Conservation (phyloP, 805 yeast genomes). For the Hanseniaspora thailandica region DNA sequence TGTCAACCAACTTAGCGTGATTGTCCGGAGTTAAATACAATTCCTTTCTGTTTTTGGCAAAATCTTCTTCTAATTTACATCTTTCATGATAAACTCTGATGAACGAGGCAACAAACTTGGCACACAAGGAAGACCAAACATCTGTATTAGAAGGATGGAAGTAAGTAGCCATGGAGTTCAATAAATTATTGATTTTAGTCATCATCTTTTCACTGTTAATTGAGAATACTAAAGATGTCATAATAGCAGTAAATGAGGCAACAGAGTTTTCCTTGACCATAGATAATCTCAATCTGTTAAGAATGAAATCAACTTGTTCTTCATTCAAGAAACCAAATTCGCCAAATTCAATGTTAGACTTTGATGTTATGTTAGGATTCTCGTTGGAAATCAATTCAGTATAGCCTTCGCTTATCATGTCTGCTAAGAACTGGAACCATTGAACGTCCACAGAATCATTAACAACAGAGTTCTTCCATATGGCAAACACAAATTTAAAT, state of each 20-base stretch:
- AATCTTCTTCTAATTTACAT: conserved; percentile 35
- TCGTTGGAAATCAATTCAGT: conserved; percentile 18
- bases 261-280: conserved; percentile 30
- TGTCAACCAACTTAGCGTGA: conserved; percentile 29
- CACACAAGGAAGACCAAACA: conserved; percentile 64
- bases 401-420: conserved; percentile 42
- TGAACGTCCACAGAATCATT: conserved; percentile 48
- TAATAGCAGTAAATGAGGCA: conserved; percentile 37
- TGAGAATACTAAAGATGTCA: conserved; percentile 43
- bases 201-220: conserved; percentile 43
- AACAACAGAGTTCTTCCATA: conserved; percentile 52
- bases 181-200: conserved; percentile 40
- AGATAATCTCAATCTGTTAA: conserved; percentile 42
- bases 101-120: conserved; percentile 52
- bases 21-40: conserved; percentile 27
- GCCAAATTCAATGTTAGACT: conserved; percentile 30
- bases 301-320: conserved; percentile 47
- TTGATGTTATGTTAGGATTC: conserved; percentile 25
- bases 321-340: conserved; percentile 53
- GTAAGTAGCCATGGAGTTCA: conserved; percentile 67
- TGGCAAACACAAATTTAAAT: conserved; percentile 54
- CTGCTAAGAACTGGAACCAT: conserved; percentile 52
- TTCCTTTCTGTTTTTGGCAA: conserved; percentile 21
- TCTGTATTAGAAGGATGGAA: conserved; percentile 91
- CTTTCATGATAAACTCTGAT: conserved; percentile 52